Conservation (phyloP, 2,329 filamentous ascomycete genomes). For the Fusarium citri region DNA sequence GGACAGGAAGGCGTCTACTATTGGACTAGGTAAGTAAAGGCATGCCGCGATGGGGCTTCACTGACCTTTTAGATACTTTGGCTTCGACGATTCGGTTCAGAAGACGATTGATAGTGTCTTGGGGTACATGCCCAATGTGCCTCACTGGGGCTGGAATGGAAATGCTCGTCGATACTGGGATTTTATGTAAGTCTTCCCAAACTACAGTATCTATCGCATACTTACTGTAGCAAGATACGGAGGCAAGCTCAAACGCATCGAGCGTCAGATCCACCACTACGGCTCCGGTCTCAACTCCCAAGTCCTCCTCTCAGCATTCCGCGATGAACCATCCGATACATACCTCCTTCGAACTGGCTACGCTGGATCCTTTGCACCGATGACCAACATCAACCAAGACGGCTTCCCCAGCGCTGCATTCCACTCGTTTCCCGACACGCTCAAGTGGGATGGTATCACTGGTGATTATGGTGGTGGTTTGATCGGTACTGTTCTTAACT, state of each 20-base stretch:
- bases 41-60: rapidly evolving
- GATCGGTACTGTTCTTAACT: conserved; percentile 62
- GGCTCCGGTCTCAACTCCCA: conserved; percentile 69
- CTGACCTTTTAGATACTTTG: conserved; percentile 58
- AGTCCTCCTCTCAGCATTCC: conserved; percentile 64
- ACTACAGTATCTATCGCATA: too few species aligned
- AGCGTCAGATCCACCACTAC: conserved; percentile 67
- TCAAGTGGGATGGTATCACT: conserved; percentile 67
- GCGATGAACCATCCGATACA: conserved; percentile 57
- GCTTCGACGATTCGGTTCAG: conserved; percentile 55
- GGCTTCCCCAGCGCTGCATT: conserved; percentile 68
- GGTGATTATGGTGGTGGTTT: conserved; percentile 70
- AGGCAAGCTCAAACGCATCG: conserved; percentile 56
- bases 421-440: conserved; percentile 66
- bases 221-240: conserved; percentile 50
- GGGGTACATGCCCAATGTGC: conserved; percentile 67
- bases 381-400: conserved; percentile 66
- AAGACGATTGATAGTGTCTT: conserved; percentile 66
- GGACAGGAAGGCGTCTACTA: conserved; percentile 72
- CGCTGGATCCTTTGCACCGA: conserved; percentile 63
- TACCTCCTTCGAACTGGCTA: conserved; percentile 67
- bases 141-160: conserved; percentile 73
- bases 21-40: conserved; percentile 58
- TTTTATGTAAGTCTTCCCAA: conserved; percentile 56
- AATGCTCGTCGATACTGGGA: conserved; percentile 72